These are phyloP conservation scores for Epichloe hybrida DNA, from an alignment of 2,329 filamentous ascomycete species.

Conservation along the genomic window DNA sequence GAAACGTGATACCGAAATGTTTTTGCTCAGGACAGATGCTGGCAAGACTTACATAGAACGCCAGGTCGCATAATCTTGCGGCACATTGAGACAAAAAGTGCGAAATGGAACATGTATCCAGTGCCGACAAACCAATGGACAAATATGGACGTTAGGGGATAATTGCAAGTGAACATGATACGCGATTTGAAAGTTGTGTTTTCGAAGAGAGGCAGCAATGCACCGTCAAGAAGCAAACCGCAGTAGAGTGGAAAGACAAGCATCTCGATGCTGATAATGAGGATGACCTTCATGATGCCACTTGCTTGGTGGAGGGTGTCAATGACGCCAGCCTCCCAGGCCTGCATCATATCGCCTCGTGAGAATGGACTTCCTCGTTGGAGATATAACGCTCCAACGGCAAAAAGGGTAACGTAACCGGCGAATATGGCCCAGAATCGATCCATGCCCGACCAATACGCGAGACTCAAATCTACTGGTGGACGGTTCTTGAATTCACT, in stretches of 20 bases:
- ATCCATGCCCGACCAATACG: slow-evolving; percentile 54
- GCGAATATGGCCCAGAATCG: slow-evolving; percentile 59
- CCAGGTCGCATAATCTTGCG: slow-evolving; percentile 92
- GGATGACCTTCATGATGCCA: slow-evolving; percentile 91
- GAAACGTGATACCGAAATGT: background rate
- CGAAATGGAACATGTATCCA: slow-evolving; percentile 99
- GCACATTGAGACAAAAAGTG: slow-evolving; percentile 97
- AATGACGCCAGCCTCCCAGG: slow-evolving; percentile 63
- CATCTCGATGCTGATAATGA: slow-evolving; percentile 99
- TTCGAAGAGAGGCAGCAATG: slow-evolving; percentile 79
- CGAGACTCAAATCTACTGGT: slow-evolving; percentile 41
- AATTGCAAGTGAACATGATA: slow-evolving; percentile 61
- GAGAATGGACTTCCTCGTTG: slow-evolving; percentile 59
- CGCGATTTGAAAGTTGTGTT: slow-evolving; percentile 64
- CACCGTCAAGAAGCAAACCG: slow-evolving; percentile 76
- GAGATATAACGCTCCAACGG: slow-evolving; percentile 67
- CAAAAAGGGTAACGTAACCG: slow-evolving; percentile 67
- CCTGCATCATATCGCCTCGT: slow-evolving; percentile 37
- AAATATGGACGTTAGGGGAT: slow-evolving; percentile 82
- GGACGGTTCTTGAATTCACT: slow-evolving; percentile 26
- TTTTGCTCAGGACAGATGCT: background rate
- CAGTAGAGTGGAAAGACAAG: slow-evolving; percentile 93
- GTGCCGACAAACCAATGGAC: slow-evolving; percentile 98
- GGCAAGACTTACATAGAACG: slow-evolving; percentile 61
- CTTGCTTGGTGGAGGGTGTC: slow-evolving; percentile 85